Conservation (phyloP, 1,284 basidiomycete species). For the Leucoagaricus sp. region DNA sequence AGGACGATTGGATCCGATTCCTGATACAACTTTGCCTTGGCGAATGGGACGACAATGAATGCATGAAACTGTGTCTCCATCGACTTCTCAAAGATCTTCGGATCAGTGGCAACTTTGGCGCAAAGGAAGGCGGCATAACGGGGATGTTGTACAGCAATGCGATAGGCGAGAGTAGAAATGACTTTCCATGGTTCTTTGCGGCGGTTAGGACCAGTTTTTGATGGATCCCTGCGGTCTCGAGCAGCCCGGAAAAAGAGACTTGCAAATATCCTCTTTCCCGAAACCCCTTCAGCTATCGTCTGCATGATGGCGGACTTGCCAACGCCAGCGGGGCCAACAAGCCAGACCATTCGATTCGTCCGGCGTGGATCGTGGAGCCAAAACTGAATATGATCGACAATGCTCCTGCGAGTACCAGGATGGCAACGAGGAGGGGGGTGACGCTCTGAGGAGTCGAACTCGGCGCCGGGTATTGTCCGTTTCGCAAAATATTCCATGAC, state of each 20-base stretch:
- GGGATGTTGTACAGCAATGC: not conserved
- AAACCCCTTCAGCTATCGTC: not conserved
- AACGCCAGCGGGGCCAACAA: not conserved
- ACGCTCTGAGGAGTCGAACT: not conserved
- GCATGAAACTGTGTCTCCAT: not conserved
- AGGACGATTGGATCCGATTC: not conserved
- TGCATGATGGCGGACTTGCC: conserved; percentile 5
- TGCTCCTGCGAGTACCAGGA: not conserved
- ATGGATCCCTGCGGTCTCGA: no score
- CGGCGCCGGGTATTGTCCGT: not conserved
- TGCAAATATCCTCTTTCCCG: not conserved
- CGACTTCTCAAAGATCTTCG: not conserved
- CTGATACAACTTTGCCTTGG: not conserved
- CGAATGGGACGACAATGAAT: not conserved
- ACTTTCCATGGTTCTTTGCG: not conserved
- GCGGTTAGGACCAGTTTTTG: not conserved
- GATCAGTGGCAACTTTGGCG: not conserved
- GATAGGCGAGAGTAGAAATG: not conserved
- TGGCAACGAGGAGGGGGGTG: not conserved
- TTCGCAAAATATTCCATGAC: not conserved
- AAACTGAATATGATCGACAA: not conserved
- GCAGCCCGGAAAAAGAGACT: not conserved
- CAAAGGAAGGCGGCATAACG: not conserved
- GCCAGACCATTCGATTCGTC: not conserved
- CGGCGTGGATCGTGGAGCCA: not conserved